Conservation (phyloP, 2,329 filamentous ascomycete species). For the Arthrobotrys megalospora region DNA sequence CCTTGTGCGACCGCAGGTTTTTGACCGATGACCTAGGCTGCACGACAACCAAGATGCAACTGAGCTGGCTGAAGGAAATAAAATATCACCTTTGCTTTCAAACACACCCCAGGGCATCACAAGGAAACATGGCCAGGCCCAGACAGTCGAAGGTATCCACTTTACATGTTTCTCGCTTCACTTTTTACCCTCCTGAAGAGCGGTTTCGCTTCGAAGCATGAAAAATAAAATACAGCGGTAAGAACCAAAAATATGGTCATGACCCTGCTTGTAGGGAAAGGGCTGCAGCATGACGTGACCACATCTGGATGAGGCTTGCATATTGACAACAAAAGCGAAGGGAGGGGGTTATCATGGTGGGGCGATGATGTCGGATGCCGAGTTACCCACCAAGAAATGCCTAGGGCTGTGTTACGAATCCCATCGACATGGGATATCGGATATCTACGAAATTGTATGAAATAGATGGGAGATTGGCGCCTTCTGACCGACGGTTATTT, state of each 20-base stretch:
- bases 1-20: constrained; percentile 1
- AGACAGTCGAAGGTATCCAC: constrained; percentile 22
- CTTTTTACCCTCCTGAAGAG: constrained; percentile 19
- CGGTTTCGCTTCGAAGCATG: constrained; percentile 16
- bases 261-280: constrained; percentile 18
- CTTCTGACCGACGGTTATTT: constrained; percentile 26
- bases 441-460: constrained; percentile 2
- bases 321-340: constrained; percentile 40
- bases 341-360: constrained; percentile 28
- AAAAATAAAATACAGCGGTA: constrained; percentile 6
- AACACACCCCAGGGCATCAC: constrained; percentile 8
- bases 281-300: constrained; percentile 61
- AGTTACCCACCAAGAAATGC: constrained; percentile 27
- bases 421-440: constrained; percentile 15
- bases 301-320: constrained; percentile 50
- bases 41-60: constrained; percentile 21
- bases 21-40: constrained; percentile 21
- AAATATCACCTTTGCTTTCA: neutral
- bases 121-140: constrained; percentile 16
- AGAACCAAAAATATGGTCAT: constrained; percentile 26
- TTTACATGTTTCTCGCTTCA: constrained; percentile 43
- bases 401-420: constrained; percentile 50
- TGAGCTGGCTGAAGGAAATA: neutral
- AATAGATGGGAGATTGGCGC: constrained; percentile 31
- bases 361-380: constrained; percentile 53